Percentiles rank a stretch among this genome's conserved stretches.
phyloP scores from a whole-genome alignment of 2,329 filamentous ascomycete genomes.

The Dothistroma pini region DNA sequence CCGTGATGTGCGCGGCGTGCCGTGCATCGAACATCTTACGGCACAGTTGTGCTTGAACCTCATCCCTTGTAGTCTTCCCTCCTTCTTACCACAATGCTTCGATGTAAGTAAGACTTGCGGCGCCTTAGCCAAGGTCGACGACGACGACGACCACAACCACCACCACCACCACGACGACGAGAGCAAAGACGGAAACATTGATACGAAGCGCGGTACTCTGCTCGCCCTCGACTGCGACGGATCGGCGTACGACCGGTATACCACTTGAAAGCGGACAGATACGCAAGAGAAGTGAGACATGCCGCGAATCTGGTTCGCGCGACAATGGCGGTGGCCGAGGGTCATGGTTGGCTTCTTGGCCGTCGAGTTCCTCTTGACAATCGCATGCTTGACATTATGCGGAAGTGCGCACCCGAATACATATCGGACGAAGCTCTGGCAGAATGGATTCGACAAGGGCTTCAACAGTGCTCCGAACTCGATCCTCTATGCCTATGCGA shows the following conservation, averaged over 20 bases:
- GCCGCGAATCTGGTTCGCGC: constrained; percentile 36
- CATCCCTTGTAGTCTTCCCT: neutral
- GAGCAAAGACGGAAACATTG: neutral
- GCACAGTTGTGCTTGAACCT: constrained; percentile 3
- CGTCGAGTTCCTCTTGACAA: constrained; percentile 61
- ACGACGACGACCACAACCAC: constrained; percentile 3
- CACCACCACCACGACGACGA: neutral
- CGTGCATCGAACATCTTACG: neutral
- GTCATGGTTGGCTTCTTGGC: constrained; percentile 57
- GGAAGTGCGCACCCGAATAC: constrained; percentile 69
- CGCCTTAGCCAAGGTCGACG: neutral
- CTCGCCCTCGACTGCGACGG: neutral
- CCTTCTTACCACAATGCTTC: constrained; percentile 1
- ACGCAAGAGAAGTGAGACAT: constrained; percentile 1
- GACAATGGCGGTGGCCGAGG: constrained; percentile 52
- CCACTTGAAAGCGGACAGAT: neutral
- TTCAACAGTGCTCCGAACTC: constrained; percentile 72
- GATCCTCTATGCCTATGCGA: constrained; percentile 69
- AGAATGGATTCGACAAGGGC: constrained; percentile 64
- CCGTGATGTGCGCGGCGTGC: constrained; percentile 9
- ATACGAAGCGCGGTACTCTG: neutral
- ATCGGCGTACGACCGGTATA: neutral
- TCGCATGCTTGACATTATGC: constrained; percentile 66
- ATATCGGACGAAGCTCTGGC: constrained; percentile 69
- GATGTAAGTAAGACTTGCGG: constrained; percentile 2